Evolutionary conservation across 2,329 filamentous ascomycete species (phyloP), one percentile per base, ranked within the genome.

Genomic region (Botryosphaeria agaves): DNA sequence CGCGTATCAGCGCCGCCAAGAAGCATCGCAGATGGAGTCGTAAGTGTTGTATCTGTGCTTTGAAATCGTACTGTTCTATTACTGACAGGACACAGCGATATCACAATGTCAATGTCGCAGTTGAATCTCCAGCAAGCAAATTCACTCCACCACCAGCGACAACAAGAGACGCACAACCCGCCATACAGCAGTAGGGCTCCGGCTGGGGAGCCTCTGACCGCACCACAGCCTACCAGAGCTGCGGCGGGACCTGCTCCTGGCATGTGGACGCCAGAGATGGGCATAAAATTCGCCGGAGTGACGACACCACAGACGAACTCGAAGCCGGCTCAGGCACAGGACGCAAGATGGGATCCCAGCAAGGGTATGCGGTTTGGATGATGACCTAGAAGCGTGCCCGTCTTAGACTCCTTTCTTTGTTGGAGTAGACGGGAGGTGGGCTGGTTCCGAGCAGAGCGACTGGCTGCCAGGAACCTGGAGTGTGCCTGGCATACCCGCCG

Each of bases 231-330:
- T 2, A 29, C 47, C 53, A 36, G 47, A 26, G 39, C 44, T 14
- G 28, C 25, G 21, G 25, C 46, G 39, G 11, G 49, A 44, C 35
- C 40, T 3, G 43, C 59, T 37, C 52, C 66, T 42, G 56, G 66
- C 5, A 72, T 80, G 49, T 93, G 84, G 84, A 75, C 71, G 32
- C 81, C 83, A 0, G 74, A 76, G 2, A 75, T 81, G 62, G 79
- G 77, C 0, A 89, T 92, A 43, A 75, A 73, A 34, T 92, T 93
- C 51, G 70, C 69, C 1, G 64, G 57, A 3, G 11, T 46, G 17
- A 46, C 47, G 18, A 34, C 45, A 16, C 44, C 44, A 31, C 27
- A 29, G 11, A 34, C 24, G 26, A 39, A 32, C 36, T 38, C 18
- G 28, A 41, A 43, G 32, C 38, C 38, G 37, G 35, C 35, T 36